Percentiles rank a stretch among this genome's conserved stretches.
phyloP scores from a whole-genome alignment of 768 basidiomycete genomes.

The Suillus decipiens region DNA sequence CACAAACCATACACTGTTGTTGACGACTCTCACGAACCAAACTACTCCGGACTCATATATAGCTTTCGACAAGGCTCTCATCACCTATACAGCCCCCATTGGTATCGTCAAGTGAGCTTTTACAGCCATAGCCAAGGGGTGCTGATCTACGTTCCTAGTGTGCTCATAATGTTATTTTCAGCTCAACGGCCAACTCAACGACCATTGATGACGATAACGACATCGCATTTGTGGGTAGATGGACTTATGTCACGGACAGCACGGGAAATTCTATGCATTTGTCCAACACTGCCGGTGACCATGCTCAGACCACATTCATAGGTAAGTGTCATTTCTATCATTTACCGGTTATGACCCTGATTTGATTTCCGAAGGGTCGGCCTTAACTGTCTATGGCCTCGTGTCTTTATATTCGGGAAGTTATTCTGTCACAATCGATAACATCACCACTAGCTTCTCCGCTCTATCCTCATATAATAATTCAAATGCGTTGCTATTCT shows the following conservation, averaged over 20 bases:
- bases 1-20: constrained; percentile 52
- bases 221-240: constrained; percentile 56
- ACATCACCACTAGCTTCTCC: constrained; percentile 47
- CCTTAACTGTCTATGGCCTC: constrained; percentile 60
- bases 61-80: constrained; percentile 57
- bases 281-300: constrained; percentile 46
- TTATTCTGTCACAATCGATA: constrained; percentile 60
- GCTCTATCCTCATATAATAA: constrained; percentile 55
- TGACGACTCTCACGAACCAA: constrained; percentile 46
- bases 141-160: constrained; percentile 9
- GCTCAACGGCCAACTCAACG: constrained; percentile 38
- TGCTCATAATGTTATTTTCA: constrained; percentile 28
- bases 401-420: constrained; percentile 58
- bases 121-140: background rate
- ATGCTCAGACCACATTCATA: constrained; percentile 42
- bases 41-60: constrained; percentile 41
- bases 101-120: constrained; percentile 36
- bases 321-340: constrained; percentile 38
- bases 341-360: constrained; percentile 6
- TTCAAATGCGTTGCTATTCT: constrained; percentile 59
- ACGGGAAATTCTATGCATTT: constrained; percentile 32
- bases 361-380: constrained; percentile 47
- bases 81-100: constrained; percentile 42
- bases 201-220: constrained; percentile 42
- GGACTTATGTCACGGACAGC: constrained; percentile 45